Base-by-base conservation (phyloP, 257 asterid genomes). In the Solanum chilense region DNA sequence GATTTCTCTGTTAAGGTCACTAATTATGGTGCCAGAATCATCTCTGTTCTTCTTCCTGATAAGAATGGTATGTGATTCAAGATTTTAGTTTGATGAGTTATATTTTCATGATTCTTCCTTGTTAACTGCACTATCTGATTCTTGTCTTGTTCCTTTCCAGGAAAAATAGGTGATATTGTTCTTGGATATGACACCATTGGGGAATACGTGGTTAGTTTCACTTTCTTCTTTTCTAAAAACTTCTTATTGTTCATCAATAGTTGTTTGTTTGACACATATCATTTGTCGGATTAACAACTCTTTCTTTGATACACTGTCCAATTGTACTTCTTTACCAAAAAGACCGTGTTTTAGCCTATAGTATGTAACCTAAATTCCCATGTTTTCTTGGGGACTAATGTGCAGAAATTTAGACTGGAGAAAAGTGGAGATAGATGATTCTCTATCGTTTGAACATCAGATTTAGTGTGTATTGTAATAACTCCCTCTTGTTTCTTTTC, bases 1-100 rank as follows among this genome's bases (percentile, higher is more conserved):
- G 93, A 93, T 89, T 93, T 95, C 91, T 86, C 91, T 56, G 37
- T 96, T 6, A 95, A 91, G 86, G 90, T 96, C 82, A 94, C 98
- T 0, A 92, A 96, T 83, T 94, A 84, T 86, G 99, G 99, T 64
- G 99, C 99, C 76, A 93, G 96, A 84, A 86, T 96, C 89, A 89
- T 93, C 23, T 96, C 98, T 52, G 93, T 94, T 80, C 47, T 93
- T 89, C 92, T 96, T 78, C 98, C 98, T 18, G 98, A 96, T 89
- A 93, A 92, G 81, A 69, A 95, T 66, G 99, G 98, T 96, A 29
- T 11, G 85, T 52, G 2, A 25, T 42, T 25, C 3, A 25, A 44
- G 4, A 77, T 77, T 15, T 44, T 25, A 77, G 20, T 77, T 44
- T n/a, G 62, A 77, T 15, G 15, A 25, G 39, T n/a, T 77, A 7